Evolutionary conservation across 768 basidiomycete species (phyloP).

Genomic region (Suillus spraguei): DNA sequence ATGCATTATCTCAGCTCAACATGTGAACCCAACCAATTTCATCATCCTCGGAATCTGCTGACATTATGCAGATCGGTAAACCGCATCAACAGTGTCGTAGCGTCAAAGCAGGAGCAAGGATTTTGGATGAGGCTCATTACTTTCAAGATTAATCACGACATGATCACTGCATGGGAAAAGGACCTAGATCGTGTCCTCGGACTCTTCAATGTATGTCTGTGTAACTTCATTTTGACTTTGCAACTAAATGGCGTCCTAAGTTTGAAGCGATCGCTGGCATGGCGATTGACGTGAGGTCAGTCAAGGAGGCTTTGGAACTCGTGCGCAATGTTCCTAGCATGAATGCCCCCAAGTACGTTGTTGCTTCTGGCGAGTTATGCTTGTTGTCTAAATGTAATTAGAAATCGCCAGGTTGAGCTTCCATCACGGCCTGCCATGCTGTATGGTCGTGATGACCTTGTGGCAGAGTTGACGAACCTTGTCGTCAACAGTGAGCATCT

Average conservation of each 20-base stretch:
- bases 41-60: too few relatives aligned
- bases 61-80: not conserved
- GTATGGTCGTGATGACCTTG: not conserved
- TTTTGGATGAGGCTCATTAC: too few relatives aligned
- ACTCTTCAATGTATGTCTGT: too few relatives aligned
- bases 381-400: not conserved
- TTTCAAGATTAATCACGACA: too few relatives aligned
- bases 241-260: not conserved
- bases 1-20: not conserved
- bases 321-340: not conserved
- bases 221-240: not conserved
- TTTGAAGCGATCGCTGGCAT: not conserved
- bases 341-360: not conserved
- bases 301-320: too few relatives aligned
- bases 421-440: not conserved
- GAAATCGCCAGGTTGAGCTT: not conserved
- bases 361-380: not conserved
- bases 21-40: not conserved
- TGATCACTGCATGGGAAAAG: too few relatives aligned
- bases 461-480: not conserved
- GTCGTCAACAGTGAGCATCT: not conserved
- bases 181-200: too few relatives aligned
- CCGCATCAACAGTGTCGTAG: not conserved
- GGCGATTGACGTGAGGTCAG: too few relatives aligned
- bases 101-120: not conserved